These are phyloP conservation scores for Fagus sylvatica DNA, from an alignment of 306 rosid genomes.

Conservation along the genomic window DNA sequence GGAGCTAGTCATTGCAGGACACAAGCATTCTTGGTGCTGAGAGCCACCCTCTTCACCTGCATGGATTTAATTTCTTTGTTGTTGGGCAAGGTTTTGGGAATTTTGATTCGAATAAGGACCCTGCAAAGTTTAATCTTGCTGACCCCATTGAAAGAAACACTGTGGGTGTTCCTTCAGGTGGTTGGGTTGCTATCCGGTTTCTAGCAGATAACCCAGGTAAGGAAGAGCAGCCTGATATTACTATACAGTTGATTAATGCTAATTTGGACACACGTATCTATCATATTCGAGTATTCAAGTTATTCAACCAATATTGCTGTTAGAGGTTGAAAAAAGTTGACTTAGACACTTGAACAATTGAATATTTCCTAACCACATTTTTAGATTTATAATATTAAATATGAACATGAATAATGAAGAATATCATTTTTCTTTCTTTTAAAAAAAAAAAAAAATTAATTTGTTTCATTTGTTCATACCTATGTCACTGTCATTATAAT, in stretches of 20 bases:
- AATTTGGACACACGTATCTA: too few species aligned
- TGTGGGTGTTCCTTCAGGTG: background rate
- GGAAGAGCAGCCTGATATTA: background rate
- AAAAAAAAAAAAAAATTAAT: too few species aligned
- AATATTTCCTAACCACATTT: too few species aligned
- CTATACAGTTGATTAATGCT: background rate
- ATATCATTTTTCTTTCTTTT: too few species aligned
- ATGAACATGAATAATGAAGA: too few species aligned
- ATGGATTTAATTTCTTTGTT: constrained; percentile 8
- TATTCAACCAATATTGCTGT: too few species aligned
- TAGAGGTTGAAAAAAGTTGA: too few species aligned
- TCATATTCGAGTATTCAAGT: too few species aligned
- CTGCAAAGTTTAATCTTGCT: background rate
- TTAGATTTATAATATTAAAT: too few species aligned
- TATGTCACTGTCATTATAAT: too few species aligned
- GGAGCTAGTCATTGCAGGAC: background rate
- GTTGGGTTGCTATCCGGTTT: constrained; percentile 6
- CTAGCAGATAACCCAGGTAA: background rate
- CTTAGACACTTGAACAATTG: too few species aligned
- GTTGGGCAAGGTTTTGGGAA: constrained; percentile 4
- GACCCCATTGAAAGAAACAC: constrained; percentile 1
- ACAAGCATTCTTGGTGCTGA: constrained; percentile 3
- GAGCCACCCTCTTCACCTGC: constrained; percentile 11
- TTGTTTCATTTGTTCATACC: too few species aligned
- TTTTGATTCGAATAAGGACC: background rate